Evolutionary conservation across 2,329 filamentous ascomycete genomes (phyloP).

Genomic region (Xylaria hypoxylon): DNA sequence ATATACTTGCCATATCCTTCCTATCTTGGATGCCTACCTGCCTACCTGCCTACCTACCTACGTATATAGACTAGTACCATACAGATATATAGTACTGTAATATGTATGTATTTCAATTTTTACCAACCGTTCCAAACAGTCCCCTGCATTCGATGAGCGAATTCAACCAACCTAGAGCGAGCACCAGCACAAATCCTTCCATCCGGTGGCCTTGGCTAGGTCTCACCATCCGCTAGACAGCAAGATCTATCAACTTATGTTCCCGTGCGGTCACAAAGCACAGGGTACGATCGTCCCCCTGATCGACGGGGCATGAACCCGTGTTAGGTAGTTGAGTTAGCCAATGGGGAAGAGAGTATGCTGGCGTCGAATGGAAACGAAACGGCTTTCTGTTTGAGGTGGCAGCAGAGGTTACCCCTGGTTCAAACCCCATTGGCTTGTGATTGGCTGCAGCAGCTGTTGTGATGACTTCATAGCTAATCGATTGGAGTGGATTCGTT

Average conservation of each 20-base stretch:
- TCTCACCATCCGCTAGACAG: conserved; percentile 23
- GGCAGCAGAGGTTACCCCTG: conserved; percentile 35
- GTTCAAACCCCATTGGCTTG: conserved; percentile 35
- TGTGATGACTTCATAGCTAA: conserved; percentile 28
- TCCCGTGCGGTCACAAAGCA: conserved; percentile 13
- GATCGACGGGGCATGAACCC: conserved; percentile 15
- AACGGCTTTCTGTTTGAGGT: conserved; percentile 48
- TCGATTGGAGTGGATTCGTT: background rate
- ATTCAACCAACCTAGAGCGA: conserved; percentile 11
- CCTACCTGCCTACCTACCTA: too few species aligned
- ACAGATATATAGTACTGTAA: too few species aligned
- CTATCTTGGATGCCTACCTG: too few species aligned
- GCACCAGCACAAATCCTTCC: background rate
- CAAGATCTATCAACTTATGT: conserved; percentile 9
- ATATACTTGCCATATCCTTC: too few species aligned
- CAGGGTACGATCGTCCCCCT: conserved; percentile 28
- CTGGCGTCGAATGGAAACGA: conserved; percentile 45
- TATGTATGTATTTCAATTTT: background rate
- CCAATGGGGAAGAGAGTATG: conserved; percentile 24
- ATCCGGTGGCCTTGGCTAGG: conserved; percentile 19
- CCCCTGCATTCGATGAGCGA: conserved; percentile 24
- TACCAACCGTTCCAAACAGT: conserved; percentile 1
- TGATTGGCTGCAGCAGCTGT: conserved; percentile 8
- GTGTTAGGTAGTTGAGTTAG: conserved; percentile 30
- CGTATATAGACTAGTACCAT: too few species aligned